Evolutionary conservation across 192 early-diverging fungal species (phyloP), one percentile per base, ranked within the genome.

Genomic region (Podila epigama): DNA sequence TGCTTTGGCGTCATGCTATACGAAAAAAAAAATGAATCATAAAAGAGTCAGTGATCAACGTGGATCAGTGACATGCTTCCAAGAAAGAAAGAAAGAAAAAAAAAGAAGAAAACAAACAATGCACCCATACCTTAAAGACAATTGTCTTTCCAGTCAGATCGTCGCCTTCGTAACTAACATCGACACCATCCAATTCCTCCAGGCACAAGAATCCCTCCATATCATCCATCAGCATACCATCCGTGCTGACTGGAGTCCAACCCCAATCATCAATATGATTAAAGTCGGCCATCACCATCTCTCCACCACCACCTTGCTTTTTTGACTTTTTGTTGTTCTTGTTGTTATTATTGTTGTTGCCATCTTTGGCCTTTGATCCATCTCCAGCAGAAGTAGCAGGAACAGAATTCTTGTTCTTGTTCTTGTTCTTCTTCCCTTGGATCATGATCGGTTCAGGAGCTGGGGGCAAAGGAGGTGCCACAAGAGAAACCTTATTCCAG

Each of bases 181-280:
- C 92, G 11, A 96, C 90, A 54, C 88, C 92, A 33, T 93, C 91
- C 28, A 96, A 75, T 59, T 98, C 96, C 72, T 98, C 94, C 39
- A 98, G 83, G 51, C 90, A 90, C 20, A 96, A 52, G 75, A 98
- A 93, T 4, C 95, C 96, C 16, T 90, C 91, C 52, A 88, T 66
- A 31, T 92, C 93, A 41, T 93, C 88, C 55, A 85, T 82, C 10
- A 85, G 58, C 48, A 86, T 82, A 51, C 68, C 70, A 5, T 85
- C 69, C 7, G 86, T 81, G 12, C 82, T 50, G 2, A 92, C 86
- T 18, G 84, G 69, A 12, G 75, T 82, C 92, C 92, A 93, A 36
- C 79, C 87, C 85, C 87, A 87, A 5, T 69, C 69, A 33, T 86
- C 79, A 5, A 82, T 64, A 2, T 56, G 59, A 58, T 70, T 75